Base-by-base conservation (phyloP, 1,284 basidiomycete genomes). In the Trametes hirsuta region DNA sequence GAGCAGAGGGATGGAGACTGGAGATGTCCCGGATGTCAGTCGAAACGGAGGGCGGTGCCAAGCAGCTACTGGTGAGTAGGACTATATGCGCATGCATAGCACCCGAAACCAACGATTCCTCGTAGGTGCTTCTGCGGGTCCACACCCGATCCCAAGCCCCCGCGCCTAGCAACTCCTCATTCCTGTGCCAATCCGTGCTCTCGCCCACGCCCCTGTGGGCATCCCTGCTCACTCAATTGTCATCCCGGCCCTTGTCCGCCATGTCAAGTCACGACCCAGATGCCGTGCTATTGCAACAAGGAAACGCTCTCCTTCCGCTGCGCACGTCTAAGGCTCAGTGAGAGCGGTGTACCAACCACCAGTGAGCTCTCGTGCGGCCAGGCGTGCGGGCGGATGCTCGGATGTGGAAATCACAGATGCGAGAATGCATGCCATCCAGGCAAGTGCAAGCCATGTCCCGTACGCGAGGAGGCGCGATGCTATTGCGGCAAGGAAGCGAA, bases 11-110 rank as follows among this genome's bases (percentile, higher is more conserved):
- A 79, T 34, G 88, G 88, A 0, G 90, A 93, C 69, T 95, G 94
- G 94, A 80, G 88, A 57, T 96, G 94, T 73, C 94, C 94, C 0
- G 93, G 93, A 0, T 96, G 94, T 76, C 94, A 94, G 69, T 85
- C 85, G 3, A 88, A 87, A 62, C 79, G 94, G 25, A 79, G 81
- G 46, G 73, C 76, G 4, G 82, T 90, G 1, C 90, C 92, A 0
- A 80, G 78, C 3, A 81, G 81, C 3, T 97, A 96, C 72, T 82
- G 83, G 85, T 93, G 62, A 57, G 79, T 74, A 5, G 34, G 14
- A n/a, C 40, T 10, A 45, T n/a, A 41, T 21, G 36, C 10, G 2
- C 22, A n/a, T 50, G 39, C 11, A 11, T 53, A 47, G 22, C 18
- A 14, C 30, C 46, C 12, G 10, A 30, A 51, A 30, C 36, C 10